Evolutionary conservation across 1,139 yeast species (phyloP).

Genomic region (Yamadazyma pseudoaaseri): DNA sequence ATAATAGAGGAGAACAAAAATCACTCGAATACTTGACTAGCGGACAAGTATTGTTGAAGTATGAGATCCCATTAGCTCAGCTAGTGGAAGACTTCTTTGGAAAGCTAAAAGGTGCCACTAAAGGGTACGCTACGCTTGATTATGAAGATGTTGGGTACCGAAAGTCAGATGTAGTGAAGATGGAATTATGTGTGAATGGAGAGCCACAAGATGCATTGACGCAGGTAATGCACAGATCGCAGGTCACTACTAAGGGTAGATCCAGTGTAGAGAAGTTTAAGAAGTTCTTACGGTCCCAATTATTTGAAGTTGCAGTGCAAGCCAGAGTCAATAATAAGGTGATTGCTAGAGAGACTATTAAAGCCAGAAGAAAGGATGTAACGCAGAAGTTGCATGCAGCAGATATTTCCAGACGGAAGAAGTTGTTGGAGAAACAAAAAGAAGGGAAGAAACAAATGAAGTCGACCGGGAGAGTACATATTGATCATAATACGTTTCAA

Average conservation of each 20-base stretch:
- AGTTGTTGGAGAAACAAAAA: constrained; percentile 82
- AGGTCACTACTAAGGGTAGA: constrained; percentile 68
- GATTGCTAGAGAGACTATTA: constrained; percentile 89
- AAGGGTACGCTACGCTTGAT: constrained; percentile 92
- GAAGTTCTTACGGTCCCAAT: constrained; percentile 73
- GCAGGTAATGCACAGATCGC: constrained; percentile 81
- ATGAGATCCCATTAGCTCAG: constrained; percentile 82
- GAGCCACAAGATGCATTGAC: constrained; percentile 90
- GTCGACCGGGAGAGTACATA: constrained; percentile 71
- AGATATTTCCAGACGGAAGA: constrained; percentile 86
- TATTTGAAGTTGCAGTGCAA: constrained; percentile 91
- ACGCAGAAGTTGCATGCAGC: constrained; percentile 90
- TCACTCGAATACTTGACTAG: constrained; percentile 77
- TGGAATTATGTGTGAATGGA: constrained; percentile 89
- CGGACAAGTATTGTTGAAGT: constrained; percentile 79
- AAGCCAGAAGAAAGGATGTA: constrained; percentile 92
- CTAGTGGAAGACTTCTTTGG: constrained; percentile 95
- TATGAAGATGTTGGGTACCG: constrained; percentile 91
- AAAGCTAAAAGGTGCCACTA: constrained; percentile 81
- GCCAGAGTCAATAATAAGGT: constrained; percentile 83
- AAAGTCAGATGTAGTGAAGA: constrained; percentile 76
- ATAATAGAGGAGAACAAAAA: constrained; percentile 77
- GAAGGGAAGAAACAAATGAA: constrained; percentile 90
- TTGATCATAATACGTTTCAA: constrained; percentile 83
- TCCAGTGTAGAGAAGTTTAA: constrained; percentile 83